Evolutionary conservation across 345 rosid genomes (phyloP).

Genomic region (Syzygium aqueum): DNA sequence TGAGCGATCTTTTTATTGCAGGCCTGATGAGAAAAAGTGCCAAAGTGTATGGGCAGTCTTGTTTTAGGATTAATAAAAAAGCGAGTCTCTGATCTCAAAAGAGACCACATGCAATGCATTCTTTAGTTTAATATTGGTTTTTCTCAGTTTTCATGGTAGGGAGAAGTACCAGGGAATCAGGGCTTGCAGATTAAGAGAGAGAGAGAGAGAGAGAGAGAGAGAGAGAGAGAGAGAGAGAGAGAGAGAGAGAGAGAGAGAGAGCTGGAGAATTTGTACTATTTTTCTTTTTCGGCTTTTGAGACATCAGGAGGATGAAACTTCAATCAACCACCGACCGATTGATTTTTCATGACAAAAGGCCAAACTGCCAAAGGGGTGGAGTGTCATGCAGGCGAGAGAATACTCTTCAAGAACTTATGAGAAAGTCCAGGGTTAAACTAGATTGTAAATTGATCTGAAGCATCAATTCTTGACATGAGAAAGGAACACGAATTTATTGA

Average conservation of each 20-base stretch:
- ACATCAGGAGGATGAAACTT: not conserved
- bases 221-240: not conserved
- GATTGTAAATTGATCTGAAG: not conserved
- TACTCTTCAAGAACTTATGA: not conserved
- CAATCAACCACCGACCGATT: not conserved
- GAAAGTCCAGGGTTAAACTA: not conserved
- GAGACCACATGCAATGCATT: constrained; percentile 49
- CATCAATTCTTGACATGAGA: not conserved
- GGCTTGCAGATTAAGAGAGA: constrained; percentile 17
- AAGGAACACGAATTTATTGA: not conserved
- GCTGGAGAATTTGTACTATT: not conserved
- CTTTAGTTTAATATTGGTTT: constrained; percentile 1
- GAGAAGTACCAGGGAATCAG: constrained; percentile 16
- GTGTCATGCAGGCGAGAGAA: not conserved
- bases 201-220: not conserved
- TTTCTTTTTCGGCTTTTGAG: not conserved
- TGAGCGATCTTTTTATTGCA: not conserved
- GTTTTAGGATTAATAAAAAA: not conserved
- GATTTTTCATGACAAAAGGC: not conserved
- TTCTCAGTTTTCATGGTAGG: not conserved
- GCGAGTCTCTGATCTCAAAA: constrained; percentile 20
- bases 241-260: not conserved
- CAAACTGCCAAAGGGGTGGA: not conserved
- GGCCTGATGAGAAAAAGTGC: constrained; percentile 14
- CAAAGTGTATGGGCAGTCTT: constrained; percentile 24